Percentiles rank a stretch among this genome's conserved stretches.
These are phyloP conservation scores for Ambrosia artemisiifolia DNA, from an alignment of 129 eudicot species.

Conservation along the genomic window DNA sequence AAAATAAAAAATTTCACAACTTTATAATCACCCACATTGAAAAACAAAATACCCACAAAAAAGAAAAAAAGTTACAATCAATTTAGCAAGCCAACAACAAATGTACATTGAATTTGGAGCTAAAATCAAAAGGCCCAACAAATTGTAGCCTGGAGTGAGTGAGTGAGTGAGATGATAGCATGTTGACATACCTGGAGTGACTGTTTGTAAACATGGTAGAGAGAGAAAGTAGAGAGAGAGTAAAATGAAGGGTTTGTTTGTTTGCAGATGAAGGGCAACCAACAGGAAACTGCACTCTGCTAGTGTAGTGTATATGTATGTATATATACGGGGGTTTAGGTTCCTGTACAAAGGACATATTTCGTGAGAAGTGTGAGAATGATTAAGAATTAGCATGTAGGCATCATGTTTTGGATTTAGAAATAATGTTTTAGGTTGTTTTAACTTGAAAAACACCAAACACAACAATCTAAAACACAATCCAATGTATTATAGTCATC, in stretches of 20 bases:
- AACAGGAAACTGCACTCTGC: not conserved
- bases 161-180: constrained; percentile 22
- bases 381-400: too few species aligned
- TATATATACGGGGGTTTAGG: too few species aligned
- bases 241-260: constrained; percentile 28
- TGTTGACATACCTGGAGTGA: constrained; percentile 32
- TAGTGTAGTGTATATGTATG: not conserved
- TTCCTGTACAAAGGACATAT: too few species aligned
- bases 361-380: too few species aligned
- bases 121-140: constrained; percentile 24
- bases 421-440: too few species aligned
- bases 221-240: constrained; percentile 8
- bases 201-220: constrained; percentile 27
- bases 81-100: constrained; percentile 13
- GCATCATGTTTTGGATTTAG: too few species aligned
- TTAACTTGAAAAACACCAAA: too few species aligned
- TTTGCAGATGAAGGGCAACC: constrained; percentile 24
- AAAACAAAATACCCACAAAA: not conserved
- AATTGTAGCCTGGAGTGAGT: not conserved
- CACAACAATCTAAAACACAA: too few species aligned
- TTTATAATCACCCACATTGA: not conserved
- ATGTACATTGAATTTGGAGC: constrained; percentile 8
- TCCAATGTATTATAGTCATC: too few species aligned
- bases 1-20: not conserved
- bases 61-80: not conserved